These are phyloP conservation scores for Leccinum fibrillosum DNA, from an alignment of 768 basidiomycete genomes.

Conservation along the genomic window DNA sequence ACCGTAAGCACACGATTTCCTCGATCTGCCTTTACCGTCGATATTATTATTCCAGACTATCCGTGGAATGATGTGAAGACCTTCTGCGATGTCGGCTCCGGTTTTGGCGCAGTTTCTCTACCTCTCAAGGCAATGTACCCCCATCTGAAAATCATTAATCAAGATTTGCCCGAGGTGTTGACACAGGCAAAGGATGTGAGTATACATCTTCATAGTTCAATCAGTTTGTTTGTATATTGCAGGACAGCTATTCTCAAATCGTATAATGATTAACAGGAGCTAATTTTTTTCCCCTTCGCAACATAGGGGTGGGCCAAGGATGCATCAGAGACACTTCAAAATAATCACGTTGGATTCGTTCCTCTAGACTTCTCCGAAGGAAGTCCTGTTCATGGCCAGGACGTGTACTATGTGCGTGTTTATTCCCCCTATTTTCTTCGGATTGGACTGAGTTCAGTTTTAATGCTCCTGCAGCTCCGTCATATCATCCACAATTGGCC, in stretches of 20 bases:
- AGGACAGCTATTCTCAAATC: background rate
- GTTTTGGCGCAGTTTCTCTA: slow-evolving; percentile 26
- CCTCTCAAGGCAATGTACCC: slow-evolving; percentile 24
- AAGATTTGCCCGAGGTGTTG: slow-evolving; percentile 30
- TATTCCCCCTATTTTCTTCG: background rate
- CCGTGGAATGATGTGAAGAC: slow-evolving; percentile 24
- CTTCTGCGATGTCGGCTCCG: slow-evolving; percentile 29
- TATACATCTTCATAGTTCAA: background rate
- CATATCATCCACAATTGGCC: slow-evolving; percentile 37
- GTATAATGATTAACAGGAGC: background rate
- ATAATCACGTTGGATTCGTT: background rate
- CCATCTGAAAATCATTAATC: slow-evolving; percentile 24
- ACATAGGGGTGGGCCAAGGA: background rate
- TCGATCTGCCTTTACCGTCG: background rate
- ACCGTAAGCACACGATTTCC: slow-evolving; percentile 12
- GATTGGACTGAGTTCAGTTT: background rate
- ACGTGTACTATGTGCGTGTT: background rate
- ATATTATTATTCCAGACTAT: slow-evolving; percentile 13
- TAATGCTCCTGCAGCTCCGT: slow-evolving; percentile 16
- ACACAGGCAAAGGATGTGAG: slow-evolving; percentile 19
- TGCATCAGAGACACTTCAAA: background rate
- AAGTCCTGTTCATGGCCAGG: background rate
- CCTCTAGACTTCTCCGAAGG: background rate
- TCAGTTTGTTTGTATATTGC: background rate
- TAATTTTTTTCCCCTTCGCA: background rate